A percentile compares a stretch with the other conserved stretches of the same genome.
Conservation (phyloP, 31 red algal species). For the Asparagopsis taxiformis region DNA sequence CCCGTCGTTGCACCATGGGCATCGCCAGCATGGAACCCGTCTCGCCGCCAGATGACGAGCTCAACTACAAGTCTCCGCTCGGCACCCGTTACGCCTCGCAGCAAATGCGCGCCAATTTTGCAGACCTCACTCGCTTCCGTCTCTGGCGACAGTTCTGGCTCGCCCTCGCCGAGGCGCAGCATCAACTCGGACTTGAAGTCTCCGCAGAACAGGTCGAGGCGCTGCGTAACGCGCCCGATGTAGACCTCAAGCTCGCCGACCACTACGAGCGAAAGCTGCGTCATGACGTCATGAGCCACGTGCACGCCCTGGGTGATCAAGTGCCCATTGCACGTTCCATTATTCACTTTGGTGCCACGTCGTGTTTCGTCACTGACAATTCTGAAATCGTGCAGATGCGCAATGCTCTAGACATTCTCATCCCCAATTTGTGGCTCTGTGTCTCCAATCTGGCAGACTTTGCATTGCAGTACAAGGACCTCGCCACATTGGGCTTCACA, state of each 20-base stretch:
- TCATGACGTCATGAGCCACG: slow-evolving; percentile 98
- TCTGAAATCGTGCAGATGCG: slow-evolving; percentile 89
- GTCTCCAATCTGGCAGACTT: slow-evolving; percentile 68
- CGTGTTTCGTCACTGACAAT: slow-evolving; percentile 94
- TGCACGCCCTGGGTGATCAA: slow-evolving; percentile 93
- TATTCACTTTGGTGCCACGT: slow-evolving; percentile 95
- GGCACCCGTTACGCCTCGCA: slow-evolving; percentile 85
- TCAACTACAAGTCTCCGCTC: slow-evolving; percentile 77
- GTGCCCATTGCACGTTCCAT: slow-evolving; percentile 77
- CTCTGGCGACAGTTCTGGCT: slow-evolving; percentile 90
- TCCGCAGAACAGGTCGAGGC: slow-evolving; percentile 65
- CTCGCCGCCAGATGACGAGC: too few species aligned
- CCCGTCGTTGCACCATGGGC: too few species aligned
- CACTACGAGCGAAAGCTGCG: slow-evolving; percentile 82
- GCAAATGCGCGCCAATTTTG: slow-evolving; percentile 82
- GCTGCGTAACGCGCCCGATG: slow-evolving; percentile 67
- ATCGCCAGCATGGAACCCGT: too few species aligned
- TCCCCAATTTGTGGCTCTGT: slow-evolving; percentile 47
- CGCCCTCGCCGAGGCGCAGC: slow-evolving; percentile 72
- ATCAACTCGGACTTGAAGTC: slow-evolving; percentile 76
- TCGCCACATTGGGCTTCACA: slow-evolving; percentile 86
- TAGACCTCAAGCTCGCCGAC: slow-evolving; percentile 63
- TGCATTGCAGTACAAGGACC: slow-evolving; percentile 43
- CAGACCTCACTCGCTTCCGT: slow-evolving; percentile 81
- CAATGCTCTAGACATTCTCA: slow-evolving; percentile 71